Evolutionary conservation across 805 yeast genomes (phyloP), one percentile per base, ranked within the genome.

Genomic region (Candida qinlingensis): DNA sequence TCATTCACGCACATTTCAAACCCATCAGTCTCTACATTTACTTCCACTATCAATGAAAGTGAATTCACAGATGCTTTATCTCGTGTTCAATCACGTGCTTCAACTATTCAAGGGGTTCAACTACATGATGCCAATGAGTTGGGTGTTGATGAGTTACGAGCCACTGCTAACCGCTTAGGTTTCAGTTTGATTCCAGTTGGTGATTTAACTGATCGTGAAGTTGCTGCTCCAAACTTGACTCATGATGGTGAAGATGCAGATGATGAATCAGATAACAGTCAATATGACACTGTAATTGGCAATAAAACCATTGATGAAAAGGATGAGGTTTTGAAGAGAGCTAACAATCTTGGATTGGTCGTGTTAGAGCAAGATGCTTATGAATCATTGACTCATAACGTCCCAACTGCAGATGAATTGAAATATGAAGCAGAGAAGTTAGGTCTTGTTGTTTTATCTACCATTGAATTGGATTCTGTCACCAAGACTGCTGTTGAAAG

Each of bases 21-120:
- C 37, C 50, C 44, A 6, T 64, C 68, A 4, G 43, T 52, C 3
- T 40, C 58, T 10, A 64, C 66, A 1, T 43, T 58, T 25, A 54
- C 61, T 4, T 54, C 61, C 4, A 49, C 58, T 3, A 50, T 63
- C 11, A 55, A 58, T 29, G 65, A 61, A 37, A 57, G 63, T 41
- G 63, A 61, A 9, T 61, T 61, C 46, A 61, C 58, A 7, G 69
- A 64, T 56, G 68, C 68, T 1, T 29, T 60, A 36, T 57, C 60
- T 3, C 58, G 62, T 35, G 52, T 57, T 25, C 55, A 54, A 0
- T 60, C 64, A 6, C 55, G 55, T 41, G 53, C 60, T 6, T 60
- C 64, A 2, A 59, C 64, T 1, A 54, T 59, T 10, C 49, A 55
- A 35, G 60, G 55, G 3, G 40, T 28, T 11, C 30, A 12, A 2